Evolutionary conservation across 345 rosid species (phyloP), one percentile per base, ranked within the genome.

Genomic region (Linum tenue): DNA sequence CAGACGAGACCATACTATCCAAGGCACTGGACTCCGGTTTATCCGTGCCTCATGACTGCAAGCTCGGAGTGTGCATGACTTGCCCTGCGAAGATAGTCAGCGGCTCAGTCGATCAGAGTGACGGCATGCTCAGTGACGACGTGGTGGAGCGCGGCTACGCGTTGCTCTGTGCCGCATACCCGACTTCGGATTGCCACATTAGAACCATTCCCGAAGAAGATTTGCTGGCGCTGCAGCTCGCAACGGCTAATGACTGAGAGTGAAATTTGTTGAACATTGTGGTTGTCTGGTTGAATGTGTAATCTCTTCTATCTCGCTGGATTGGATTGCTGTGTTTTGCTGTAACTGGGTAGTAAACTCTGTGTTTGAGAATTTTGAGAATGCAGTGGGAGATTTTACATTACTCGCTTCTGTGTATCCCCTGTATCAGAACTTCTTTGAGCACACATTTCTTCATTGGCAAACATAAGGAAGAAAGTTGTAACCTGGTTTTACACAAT

Each of bases 21-120:
- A 90, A 86, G 81, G 97, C 96, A 16, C 36, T 94, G 70, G 99
- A 90, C 59, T 72, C 79, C 4, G 99, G 97, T 4, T 37, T 94
- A 67, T 53, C 73, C 3, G 88, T 88, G 40, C 95, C 97, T 0
- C 89, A 94, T 69, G 99, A 90, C 69, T 90, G 99, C 79, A 84
- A 88, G 56, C 97, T 94, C 55, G 97, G 97, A 15, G 99, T 94
- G 56, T 94, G 96, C 85, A 94, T 94, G 97, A 94, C 99, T 40
- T 94, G 96, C 74, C 99, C 97, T 5, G 99, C 99, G 35, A 79
- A 73, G 71, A 86, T 94, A 9, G 37, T 88, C 2, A 71, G 80
- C 15, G 96, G 99, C 22, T 57, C 78, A 0, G 95, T 94, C 12
- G 96, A 94, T 80, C 97, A 94, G 80, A 88, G 96, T 69, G 99